Conservation (phyloP, 805 yeast species). For the Cyberlindnera subsufficiens region DNA sequence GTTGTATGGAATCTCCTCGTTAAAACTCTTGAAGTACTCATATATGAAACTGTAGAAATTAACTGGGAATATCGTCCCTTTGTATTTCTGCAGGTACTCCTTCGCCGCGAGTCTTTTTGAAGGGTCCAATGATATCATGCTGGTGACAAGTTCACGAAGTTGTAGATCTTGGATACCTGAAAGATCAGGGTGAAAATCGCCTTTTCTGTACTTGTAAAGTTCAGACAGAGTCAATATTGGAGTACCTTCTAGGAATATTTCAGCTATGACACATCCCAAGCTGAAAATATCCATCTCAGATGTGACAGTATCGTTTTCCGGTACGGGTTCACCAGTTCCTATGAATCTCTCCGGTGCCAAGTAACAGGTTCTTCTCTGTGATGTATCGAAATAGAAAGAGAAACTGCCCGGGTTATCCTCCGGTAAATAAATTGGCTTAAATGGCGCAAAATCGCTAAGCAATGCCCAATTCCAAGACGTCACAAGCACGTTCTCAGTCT, state of each 20-base stretch:
- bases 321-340: slow-evolving; percentile 13
- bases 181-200: slow-evolving; percentile 61
- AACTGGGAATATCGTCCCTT: slow-evolving; percentile 53
- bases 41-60: slow-evolving; percentile 65
- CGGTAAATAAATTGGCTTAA: slow-evolving; percentile 82
- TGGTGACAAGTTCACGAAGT: slow-evolving; percentile 48
- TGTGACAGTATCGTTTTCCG: slow-evolving; percentile 32
- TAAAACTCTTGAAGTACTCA: slow-evolving; percentile 51
- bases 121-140: slow-evolving; percentile 66
- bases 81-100: slow-evolving; percentile 45
- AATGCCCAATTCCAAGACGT: slow-evolving; percentile 87
- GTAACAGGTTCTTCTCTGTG: slow-evolving; percentile 81
- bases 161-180: slow-evolving; percentile 44
- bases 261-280: slow-evolving; percentile 86
- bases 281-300: slow-evolving; percentile 78
- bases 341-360: slow-evolving; percentile 89
- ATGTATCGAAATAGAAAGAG: slow-evolving; percentile 87
- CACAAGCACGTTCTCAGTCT: slow-evolving; percentile 81
- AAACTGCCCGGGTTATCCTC: slow-evolving; percentile 92
- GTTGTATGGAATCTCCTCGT: slow-evolving; percentile 14
- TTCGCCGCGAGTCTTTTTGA: slow-evolving; percentile 48
- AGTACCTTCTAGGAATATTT: slow-evolving; percentile 78
- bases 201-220: slow-evolving; percentile 71
- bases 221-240: slow-evolving; percentile 85
- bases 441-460: slow-evolving; percentile 75